Conservation (phyloP, 2,329 filamentous ascomycete genomes). For the Talaromyces sp. region DNA sequence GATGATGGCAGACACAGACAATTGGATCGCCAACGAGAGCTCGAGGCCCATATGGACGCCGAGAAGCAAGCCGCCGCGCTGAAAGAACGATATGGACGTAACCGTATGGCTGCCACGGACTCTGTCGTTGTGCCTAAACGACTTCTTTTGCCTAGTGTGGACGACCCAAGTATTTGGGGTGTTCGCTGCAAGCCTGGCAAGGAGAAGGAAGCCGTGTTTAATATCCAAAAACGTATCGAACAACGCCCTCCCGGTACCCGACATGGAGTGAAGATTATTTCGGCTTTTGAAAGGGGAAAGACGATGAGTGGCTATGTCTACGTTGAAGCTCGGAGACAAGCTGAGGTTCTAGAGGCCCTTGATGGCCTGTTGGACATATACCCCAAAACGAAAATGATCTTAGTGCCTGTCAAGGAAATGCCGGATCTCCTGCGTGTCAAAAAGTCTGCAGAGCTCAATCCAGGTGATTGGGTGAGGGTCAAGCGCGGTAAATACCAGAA, state of each 20-base stretch:
- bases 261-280: conserved; percentile 76
- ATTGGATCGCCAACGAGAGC: conserved; percentile 84
- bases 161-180: conserved; percentile 94
- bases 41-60: conserved; percentile 81
- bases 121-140: conserved; percentile 76
- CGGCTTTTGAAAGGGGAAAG: conserved; percentile 82
- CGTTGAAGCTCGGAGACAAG: conserved; percentile 81
- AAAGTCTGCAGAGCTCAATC: conserved; percentile 78
- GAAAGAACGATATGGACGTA: conserved; percentile 80
- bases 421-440: conserved; percentile 87
- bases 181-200: conserved; percentile 92
- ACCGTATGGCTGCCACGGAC: conserved; percentile 61
- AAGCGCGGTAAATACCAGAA: conserved; percentile 75
- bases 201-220: conserved; percentile 83
- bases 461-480: conserved; percentile 87
- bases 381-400: conserved; percentile 74
- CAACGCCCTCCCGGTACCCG: conserved; percentile 67
- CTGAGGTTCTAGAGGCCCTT: conserved; percentile 75
- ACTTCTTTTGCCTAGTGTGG: conserved; percentile 81
- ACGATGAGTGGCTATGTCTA: conserved; percentile 95
- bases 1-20: conserved; percentile 92
- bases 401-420: conserved; percentile 96
- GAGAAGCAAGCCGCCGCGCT: conserved; percentile 87
- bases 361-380: conserved; percentile 87
- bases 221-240: conserved; percentile 81